Evolutionary conservation across 2,329 filamentous ascomycete species (phyloP).

Genomic region (Fusarium sp.): DNA sequence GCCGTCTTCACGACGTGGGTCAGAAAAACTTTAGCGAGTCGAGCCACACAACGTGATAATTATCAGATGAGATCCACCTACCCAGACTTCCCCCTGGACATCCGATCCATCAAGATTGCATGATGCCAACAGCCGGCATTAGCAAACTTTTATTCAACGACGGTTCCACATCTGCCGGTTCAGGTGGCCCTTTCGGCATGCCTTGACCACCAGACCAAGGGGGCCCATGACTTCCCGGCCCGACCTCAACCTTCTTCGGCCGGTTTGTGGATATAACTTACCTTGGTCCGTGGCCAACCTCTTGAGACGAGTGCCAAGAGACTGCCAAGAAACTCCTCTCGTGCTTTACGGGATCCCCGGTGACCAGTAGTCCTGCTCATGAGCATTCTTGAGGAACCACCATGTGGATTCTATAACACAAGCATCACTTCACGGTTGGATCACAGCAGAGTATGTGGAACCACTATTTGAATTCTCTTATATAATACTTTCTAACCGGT

Average conservation of each 20-base stretch:
- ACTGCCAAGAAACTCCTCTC: neutral
- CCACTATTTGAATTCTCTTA: constrained; percentile 43
- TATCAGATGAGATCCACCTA: constrained; percentile 40
- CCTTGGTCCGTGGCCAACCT: constrained; percentile 8
- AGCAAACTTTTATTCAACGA: constrained; percentile 45
- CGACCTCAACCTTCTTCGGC: constrained; percentile 3
- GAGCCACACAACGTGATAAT: constrained; percentile 33
- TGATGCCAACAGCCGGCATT: constrained; percentile 37
- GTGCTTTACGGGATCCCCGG: constrained; percentile 33
- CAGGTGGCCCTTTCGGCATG: constrained; percentile 6
- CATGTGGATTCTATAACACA: constrained; percentile 14
- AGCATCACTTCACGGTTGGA: constrained; percentile 26
- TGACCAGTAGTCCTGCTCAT: constrained; percentile 8
- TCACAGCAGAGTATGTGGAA: constrained; percentile 29
- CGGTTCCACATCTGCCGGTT: constrained; percentile 36
- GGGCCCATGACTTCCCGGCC: neutral
- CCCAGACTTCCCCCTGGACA: neutral
- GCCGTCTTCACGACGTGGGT: neutral
- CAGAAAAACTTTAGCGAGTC: constrained; percentile 19
- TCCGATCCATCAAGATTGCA: constrained; percentile 38
- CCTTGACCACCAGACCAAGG: constrained; percentile 2
- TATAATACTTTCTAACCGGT: constrained; percentile 40
- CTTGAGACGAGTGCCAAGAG: constrained; percentile 30
- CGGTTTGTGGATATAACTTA: constrained; percentile 32
- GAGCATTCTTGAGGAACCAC: neutral